Conservation (phyloP, 192 early-diverging fungal genomes). For the Linnemannia schmuckeri region DNA sequence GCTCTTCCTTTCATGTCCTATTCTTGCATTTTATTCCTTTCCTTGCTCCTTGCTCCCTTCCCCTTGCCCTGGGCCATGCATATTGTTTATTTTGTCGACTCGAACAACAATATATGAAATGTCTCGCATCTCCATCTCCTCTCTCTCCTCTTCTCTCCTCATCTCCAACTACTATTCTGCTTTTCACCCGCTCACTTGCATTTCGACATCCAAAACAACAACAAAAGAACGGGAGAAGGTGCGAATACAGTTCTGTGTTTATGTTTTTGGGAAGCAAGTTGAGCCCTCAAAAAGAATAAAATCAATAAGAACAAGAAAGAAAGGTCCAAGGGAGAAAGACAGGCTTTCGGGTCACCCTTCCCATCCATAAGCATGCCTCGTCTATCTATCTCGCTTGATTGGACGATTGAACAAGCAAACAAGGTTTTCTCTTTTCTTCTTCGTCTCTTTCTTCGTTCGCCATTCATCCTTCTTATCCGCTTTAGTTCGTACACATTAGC, state of each 20-base stretch:
- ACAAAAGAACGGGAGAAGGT: neutral
- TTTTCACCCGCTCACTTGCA: constrained; percentile 2
- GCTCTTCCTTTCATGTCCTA: neutral
- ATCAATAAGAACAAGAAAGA: neutral
- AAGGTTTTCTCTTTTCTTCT: too few relatives aligned
- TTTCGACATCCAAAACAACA: neutral
- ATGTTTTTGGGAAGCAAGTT: too few relatives aligned
- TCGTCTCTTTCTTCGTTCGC: too few relatives aligned
- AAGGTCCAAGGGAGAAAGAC: neutral
- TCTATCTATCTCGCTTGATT: too few relatives aligned
- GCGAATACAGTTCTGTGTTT: neutral
- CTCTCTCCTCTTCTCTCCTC: neutral
- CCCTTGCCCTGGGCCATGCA: neutral
- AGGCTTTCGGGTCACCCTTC: neutral
- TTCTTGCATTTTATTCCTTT: neutral
- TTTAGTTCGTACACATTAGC: too few relatives aligned
- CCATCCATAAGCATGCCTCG: too few relatives aligned
- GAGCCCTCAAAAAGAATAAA: too few relatives aligned
- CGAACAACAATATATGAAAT: neutral
- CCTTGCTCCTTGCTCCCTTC: neutral
- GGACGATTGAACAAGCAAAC: too few relatives aligned
- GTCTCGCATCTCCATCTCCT: neutral
- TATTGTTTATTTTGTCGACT: neutral
- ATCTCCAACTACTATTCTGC: neutral
- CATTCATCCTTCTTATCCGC: too few relatives aligned